A percentile compares a stretch with the other conserved stretches of the same genome.
phyloP scores from a whole-genome alignment of 805 yeast species.

The Hemisphaericaspora nanyangensis region DNA sequence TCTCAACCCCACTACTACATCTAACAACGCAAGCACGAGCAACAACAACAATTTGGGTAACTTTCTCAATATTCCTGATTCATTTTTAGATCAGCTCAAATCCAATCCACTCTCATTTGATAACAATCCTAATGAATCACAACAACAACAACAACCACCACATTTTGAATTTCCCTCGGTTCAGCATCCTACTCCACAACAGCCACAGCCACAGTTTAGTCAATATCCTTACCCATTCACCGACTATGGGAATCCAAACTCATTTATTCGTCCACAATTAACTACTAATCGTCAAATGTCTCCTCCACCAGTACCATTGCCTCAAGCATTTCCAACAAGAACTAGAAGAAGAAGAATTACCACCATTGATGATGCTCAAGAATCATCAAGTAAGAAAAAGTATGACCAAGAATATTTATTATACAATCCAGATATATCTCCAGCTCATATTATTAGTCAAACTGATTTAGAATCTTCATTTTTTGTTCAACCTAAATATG shows the following conservation, averaged over 20 bases:
- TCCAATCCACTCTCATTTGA: not conserved
- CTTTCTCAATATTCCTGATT: slow-evolving; percentile 30
- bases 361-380: slow-evolving; percentile 23
- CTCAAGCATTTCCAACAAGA: slow-evolving; percentile 10
- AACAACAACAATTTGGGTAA: slow-evolving; percentile 21
- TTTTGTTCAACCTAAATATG: slow-evolving; percentile 20
- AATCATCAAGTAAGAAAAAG: slow-evolving; percentile 3
- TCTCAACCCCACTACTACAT: slow-evolving; percentile 3
- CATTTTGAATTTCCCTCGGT: not conserved
- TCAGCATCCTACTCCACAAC: not conserved
- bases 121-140: not conserved
- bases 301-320: slow-evolving; percentile 8
- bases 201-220: slow-evolving; percentile 11
- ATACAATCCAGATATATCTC: slow-evolving; percentile 40
- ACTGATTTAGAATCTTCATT: slow-evolving; percentile 22
- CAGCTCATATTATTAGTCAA: slow-evolving; percentile 29
- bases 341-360: slow-evolving; percentile 31
- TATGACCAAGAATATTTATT: slow-evolving; percentile 33
- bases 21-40: slow-evolving; percentile 6
- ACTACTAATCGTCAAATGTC: slow-evolving; percentile 2
- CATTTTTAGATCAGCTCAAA: slow-evolving; percentile 15
- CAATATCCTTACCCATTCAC: slow-evolving; percentile 28
- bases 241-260: slow-evolving; percentile 39
- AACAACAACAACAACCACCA: slow-evolving; percentile 1
- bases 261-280: slow-evolving; percentile 14